A percentile compares a stretch with the other conserved stretches of the same genome.
Evolutionary conservation across 2,329 filamentous ascomycete species (phyloP).

Genomic region (Leptographium lundbergii): DNA sequence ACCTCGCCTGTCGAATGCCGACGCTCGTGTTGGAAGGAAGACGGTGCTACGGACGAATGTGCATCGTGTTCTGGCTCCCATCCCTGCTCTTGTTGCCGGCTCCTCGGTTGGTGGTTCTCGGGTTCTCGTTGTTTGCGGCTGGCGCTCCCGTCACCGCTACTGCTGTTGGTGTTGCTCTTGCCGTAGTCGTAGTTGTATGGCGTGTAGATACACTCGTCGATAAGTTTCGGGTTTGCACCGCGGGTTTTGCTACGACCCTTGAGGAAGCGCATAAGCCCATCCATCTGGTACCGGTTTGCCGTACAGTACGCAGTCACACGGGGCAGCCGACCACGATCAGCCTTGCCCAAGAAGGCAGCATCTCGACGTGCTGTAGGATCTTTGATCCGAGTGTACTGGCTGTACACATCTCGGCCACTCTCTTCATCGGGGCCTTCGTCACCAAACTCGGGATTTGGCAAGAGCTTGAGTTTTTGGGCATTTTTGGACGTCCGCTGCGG

Average conservation of each 20-base stretch:
- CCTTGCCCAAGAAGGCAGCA: conserved; percentile 84
- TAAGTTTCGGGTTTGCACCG: conserved; percentile 76
- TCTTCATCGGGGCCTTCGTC: conserved; percentile 74
- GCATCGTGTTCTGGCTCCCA: conserved; percentile 20
- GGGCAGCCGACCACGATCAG: conserved; percentile 75
- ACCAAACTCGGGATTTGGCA: conserved; percentile 77
- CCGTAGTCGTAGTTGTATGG: conserved; percentile 60
- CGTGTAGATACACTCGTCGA: conserved; percentile 96
- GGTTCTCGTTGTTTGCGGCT: conserved; percentile 12
- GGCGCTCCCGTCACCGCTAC: background rate
- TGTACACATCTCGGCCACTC: conserved; percentile 89
- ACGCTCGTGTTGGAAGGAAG: conserved; percentile 40
- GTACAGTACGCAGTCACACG: conserved; percentile 96
- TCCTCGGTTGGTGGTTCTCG: conserved; percentile 16
- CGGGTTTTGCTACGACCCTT: conserved; percentile 70
- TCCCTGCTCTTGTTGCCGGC: conserved; percentile 16
- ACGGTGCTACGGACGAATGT: conserved; percentile 16
- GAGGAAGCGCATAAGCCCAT: conserved; percentile 77
- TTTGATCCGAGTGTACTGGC: conserved; percentile 95
- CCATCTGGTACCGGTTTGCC: conserved; percentile 81
- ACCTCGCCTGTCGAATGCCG: conserved; percentile 67
- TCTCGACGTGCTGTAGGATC: conserved; percentile 87
- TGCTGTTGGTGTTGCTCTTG: conserved; percentile 14
- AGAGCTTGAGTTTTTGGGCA: conserved; percentile 91
- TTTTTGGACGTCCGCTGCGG: conserved; percentile 92